Conservation (phyloP, 2,329 filamentous ascomycete genomes). For the Diplocarpon rosae region DNA sequence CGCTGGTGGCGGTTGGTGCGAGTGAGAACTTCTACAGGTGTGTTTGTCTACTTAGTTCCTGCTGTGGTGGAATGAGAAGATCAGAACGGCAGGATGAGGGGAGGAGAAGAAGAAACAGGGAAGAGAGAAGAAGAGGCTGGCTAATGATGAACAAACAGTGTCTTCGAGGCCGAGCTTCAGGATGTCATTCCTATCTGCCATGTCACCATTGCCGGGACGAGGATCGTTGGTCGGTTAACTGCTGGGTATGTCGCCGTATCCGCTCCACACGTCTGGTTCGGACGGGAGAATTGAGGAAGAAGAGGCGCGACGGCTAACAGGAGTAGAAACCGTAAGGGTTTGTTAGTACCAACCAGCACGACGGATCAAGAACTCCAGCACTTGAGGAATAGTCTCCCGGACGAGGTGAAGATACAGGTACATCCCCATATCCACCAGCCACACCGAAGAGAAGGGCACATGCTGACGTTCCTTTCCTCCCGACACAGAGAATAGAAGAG, state of each 20-base stretch:
- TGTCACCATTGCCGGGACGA: conserved; percentile 89
- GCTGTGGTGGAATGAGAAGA: too few species aligned
- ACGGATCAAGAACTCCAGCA: conserved; percentile 98
- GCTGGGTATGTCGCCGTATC: conserved; percentile 52
- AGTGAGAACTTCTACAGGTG: conserved; percentile 98
- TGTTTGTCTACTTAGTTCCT: conserved; percentile 9
- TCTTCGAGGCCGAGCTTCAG: conserved; percentile 96
- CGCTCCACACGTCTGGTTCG: background rate
- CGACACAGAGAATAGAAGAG: conserved; percentile 79
- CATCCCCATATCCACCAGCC: background rate
- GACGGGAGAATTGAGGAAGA: background rate
- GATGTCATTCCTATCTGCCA: conserved; percentile 96
- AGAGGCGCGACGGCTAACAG: conserved; percentile 10
- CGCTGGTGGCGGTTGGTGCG: conserved; percentile 84
- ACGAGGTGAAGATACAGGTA: conserved; percentile 70
- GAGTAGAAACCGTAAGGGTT: conserved; percentile 79
- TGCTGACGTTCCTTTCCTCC: background rate
- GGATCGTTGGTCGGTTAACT: conserved; percentile 91
- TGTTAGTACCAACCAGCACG: conserved; percentile 89
- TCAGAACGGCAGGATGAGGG: too few species aligned
- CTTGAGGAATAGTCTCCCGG: conserved; percentile 86
- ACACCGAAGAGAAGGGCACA: background rate
- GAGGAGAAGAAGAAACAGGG: too few species aligned
- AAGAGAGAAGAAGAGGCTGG: background rate
- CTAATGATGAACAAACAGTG: conserved; percentile 36